Percentiles rank a stretch among this genome's conserved stretches.
Evolutionary conservation across 768 basidiomycete genomes (phyloP).

Genomic region (Boletus reticuloceps): DNA sequence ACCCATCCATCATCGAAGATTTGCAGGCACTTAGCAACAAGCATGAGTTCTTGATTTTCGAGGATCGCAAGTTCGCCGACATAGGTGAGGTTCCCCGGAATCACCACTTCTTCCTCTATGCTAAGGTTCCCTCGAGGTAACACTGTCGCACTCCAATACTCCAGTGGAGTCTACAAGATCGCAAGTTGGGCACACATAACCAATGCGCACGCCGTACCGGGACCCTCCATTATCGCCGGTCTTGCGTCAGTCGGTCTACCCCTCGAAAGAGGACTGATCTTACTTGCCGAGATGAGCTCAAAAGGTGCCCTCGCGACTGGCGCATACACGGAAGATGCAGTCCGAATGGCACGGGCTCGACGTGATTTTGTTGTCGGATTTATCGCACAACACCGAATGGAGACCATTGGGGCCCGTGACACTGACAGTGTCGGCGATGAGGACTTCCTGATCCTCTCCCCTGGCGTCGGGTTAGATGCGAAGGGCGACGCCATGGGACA

Average conservation of each 20-base stretch:
- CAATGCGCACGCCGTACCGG: conserved; percentile 94
- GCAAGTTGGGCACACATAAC: conserved; percentile 96
- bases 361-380: conserved; percentile 94
- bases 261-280: conserved; percentile 76
- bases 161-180: conserved; percentile 88
- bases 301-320: conserved; percentile 83
- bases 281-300: conserved; percentile 97
- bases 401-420: conserved; percentile 47
- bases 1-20: conserved; percentile 61
- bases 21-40: conserved; percentile 69
- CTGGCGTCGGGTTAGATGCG: conserved; percentile 83
- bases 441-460: conserved; percentile 90
- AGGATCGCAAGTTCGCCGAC: conserved; percentile 98
- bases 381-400: conserved; percentile 87
- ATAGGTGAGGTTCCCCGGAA: conserved; percentile 60
- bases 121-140: conserved; percentile 61
- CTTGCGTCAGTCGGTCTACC: conserved; percentile 84
- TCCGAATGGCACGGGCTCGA: conserved; percentile 81
- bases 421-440: conserved; percentile 42
- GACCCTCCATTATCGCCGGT: conserved; percentile 92
- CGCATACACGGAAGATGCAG: conserved; percentile 77
- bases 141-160: conserved; percentile 94
- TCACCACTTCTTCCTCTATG: not conserved
- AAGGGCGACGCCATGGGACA: conserved; percentile 89
- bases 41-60: conserved; percentile 95